These are phyloP conservation scores for Danielozyma ontarioensis DNA, from an alignment of 805 yeast species.

Conservation along the genomic window DNA sequence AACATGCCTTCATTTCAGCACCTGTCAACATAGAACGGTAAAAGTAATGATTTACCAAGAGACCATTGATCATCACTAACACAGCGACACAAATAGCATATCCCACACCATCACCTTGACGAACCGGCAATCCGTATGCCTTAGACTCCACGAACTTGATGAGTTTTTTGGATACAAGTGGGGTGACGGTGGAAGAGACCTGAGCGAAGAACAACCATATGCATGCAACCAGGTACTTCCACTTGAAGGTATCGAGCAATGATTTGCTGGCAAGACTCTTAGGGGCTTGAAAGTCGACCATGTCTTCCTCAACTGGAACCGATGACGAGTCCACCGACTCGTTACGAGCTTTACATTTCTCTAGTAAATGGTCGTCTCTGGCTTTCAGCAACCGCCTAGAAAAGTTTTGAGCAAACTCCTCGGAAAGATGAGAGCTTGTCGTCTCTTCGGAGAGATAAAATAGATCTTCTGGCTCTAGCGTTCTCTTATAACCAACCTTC, in stretches of 20 bases:
- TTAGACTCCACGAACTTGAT: conserved; percentile 29
- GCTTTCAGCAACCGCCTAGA: conserved; percentile 4
- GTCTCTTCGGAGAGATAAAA: conserved; percentile 5
- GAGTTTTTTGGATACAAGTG: conserved; percentile 33
- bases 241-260: conserved; percentile 23
- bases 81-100: conserved; percentile 35
- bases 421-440: neutral
- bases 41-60: conserved; percentile 54
- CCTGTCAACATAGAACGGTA: conserved; percentile 60
- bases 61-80: conserved; percentile 19
- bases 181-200: conserved; percentile 22
- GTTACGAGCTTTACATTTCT: conserved; percentile 23
- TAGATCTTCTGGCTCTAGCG: conserved; percentile 12
- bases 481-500: conserved; percentile 14
- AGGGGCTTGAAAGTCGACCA: conserved; percentile 26
- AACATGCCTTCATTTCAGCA: conserved; percentile 61
- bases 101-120: conserved; percentile 34
- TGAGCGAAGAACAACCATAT: conserved; percentile 19
- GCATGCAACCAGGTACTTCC: conserved; percentile 20
- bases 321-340: conserved; percentile 14
- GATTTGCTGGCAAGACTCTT: conserved; percentile 13
- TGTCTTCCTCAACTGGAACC: conserved; percentile 18
- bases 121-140: conserved; percentile 17
- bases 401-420: conserved; percentile 3
- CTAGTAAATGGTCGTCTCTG: conserved; percentile 13